Evolutionary conservation across 1,284 basidiomycete species (phyloP).

Genomic region (Entoloma clypeatum): DNA sequence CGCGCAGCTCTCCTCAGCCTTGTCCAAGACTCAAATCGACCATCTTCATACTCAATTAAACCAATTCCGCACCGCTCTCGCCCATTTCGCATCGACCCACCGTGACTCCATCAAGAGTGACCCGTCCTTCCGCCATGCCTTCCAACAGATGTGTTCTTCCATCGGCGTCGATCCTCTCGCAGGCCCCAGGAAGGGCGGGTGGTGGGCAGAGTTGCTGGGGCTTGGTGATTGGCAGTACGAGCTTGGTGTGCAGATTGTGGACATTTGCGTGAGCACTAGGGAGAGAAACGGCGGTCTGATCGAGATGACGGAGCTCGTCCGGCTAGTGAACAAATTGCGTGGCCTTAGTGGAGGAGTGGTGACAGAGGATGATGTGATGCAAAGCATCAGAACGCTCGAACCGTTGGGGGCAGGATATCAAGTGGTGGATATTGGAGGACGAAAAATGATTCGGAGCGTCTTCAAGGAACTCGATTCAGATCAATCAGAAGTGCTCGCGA

Average conservation of each 20-base stretch:
- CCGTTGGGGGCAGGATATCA: constrained; percentile 91
- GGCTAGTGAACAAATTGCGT: constrained; percentile 74
- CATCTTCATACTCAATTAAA: constrained; percentile 80
- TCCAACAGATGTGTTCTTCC: constrained; percentile 94
- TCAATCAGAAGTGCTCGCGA: constrained; percentile 69
- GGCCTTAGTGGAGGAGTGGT: constrained; percentile 59
- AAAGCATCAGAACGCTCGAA: constrained; percentile 83
- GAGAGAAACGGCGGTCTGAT: constrained; percentile 91
- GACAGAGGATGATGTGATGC: constrained; percentile 82
- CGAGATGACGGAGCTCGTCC: constrained; percentile 81
- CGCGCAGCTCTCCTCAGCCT: constrained; percentile 72
- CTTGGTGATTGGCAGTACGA: constrained; percentile 95
- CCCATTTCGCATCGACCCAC: constrained; percentile 80
- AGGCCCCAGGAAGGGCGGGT: constrained; percentile 79
- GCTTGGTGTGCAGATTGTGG: constrained; percentile 94
- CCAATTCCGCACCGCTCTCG: constrained; percentile 80
- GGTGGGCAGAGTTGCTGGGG: constrained; percentile 87
- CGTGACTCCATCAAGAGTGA: constrained; percentile 83
- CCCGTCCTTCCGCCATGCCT: constrained; percentile 86
- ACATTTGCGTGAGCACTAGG: constrained; percentile 89
- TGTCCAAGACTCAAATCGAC: constrained; percentile 76
- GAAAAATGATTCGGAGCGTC: constrained; percentile 69
- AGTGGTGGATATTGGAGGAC: constrained; percentile 69
- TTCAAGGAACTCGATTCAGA: constrained; percentile 81
- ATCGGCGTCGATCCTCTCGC: constrained; percentile 95